Base-by-base conservation (phyloP, 1,139 yeast genomes). In the Cylindricascospora bacillispora region DNA sequence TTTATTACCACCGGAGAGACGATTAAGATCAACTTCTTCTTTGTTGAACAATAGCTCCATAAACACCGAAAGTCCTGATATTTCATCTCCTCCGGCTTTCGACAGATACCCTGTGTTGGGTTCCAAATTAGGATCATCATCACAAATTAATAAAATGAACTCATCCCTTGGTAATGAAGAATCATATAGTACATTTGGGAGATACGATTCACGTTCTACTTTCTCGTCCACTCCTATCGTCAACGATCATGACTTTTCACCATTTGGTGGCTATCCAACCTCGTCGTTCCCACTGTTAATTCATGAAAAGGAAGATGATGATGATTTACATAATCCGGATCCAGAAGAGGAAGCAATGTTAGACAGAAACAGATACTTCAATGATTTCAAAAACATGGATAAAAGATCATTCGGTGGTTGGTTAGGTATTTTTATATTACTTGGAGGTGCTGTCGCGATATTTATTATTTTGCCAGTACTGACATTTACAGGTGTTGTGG, bases 191-290 rank as follows among this genome's bases (percentile, higher is more conserved):
- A 10, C 21, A 7, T 18, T 7, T 18, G 9, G 10, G 7, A 18
- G 21, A 10, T 7, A 18, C 10, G 21, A 18, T 18, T 25, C 32
- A 2, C 40, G 43, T 19, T 26, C 32, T 7, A 52, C 59, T 1
- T 52, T 53, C 15, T 37, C 40, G 5, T 45, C 49, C n/a, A 41
- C 47, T 4, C 61, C 56, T 13, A 54, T 54, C 36, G 37, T 54
- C 26, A 52, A 51, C 22, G 63, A 57, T 44, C 61, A 66, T 4
- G 72, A 65, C 38, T 64, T 73, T 41, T 73, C 85, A 29, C 95
- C 95, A 2, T 83, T 83, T 60, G 95, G 95, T 32, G 95, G 95
- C 6, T 83, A 81, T 52, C 95, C 95, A 1, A 89, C 93, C 4
- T 65, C 81, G 4, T 73, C 83, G 1, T 83, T 85, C 59, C 95